Base-by-base conservation (phyloP, 2,329 filamentous ascomycete genomes). In the Pseudopithomyces chartarum region DNA sequence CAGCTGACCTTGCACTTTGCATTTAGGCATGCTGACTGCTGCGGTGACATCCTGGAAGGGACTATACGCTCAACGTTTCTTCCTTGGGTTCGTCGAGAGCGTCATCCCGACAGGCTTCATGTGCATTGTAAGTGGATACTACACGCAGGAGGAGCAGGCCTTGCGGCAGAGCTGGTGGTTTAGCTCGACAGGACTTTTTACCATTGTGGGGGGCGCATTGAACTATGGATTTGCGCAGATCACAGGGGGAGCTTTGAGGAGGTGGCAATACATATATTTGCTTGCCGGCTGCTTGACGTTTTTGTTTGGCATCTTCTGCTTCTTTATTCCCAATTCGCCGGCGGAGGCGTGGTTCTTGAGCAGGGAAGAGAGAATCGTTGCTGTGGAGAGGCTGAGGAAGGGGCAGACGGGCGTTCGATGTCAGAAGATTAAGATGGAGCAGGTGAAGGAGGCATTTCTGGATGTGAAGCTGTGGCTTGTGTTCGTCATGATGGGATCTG, bases 281-380 rank as follows among this genome's bases (percentile, higher is more conserved):
- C 82, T 90, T n/a, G 86, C 79, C 2, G 78, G 79, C 1, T 70
- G 68, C 38, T 77, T 88, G 11, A 88, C 85, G 56, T 78, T 83
- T 15, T 56, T 78, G 12, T 89, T 86, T 82, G 87, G 84, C 1
- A 79, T 88, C 3, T 92, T 82, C 66, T 91, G 88, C 73, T 89
- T 90, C 63, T 78, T 80, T 8, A 77, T 90, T 51, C 89, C 90
- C 0, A 85, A 86, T 60, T 88, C 85, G 1, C 87, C 89, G 0
- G 84, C 85, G 0, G 81, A 82, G 0, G 89, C 89, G 0, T 90
- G 87, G 87, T 91, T 91, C 66, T 74, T 91, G 38, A 85, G 81
- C 0, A 71, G 76, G 0, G 84, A 86, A 12, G 89, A 92, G 71
- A 79, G 84, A 6, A 77, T 88, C 17, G 84, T 87, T 0, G 79